Evolutionary conservation across 106 monocot genomes (phyloP), one percentile per base, ranked within the genome.

Genomic region (Dendrobium catenatum): DNA sequence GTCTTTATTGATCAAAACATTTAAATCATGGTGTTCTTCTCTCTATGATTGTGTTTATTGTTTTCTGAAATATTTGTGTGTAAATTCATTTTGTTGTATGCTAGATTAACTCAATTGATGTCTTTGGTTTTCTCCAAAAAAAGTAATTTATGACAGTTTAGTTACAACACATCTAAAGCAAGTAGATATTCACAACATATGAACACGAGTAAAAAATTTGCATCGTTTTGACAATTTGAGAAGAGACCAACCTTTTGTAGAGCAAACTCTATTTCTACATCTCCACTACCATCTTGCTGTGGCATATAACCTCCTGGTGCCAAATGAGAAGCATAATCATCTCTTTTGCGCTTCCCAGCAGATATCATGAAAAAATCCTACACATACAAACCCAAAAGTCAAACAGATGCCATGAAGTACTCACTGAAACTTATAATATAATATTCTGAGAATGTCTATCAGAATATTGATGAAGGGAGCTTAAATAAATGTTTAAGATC

Each of bases 261-360:
- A 67, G 83, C 20, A 82, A 90, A 81, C 70, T 95, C 93, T 26
- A 91, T 77, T 20, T 54, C 85, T 29, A 80, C 78, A 88, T 99
- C 99, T 55, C 80, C 86, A 78, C 87, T 84, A 78, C 95, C 99
- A 86, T 99, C 99, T 91, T 91, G 93, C 66, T 99, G 99, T 48
- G 99, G 99, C 76, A 99, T 88, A 79, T 85, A 88, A 51, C 90
- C 89, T 77, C 89, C 90, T 82, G 89, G 76, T 49, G 85, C 42
- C 41, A 88, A 47, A 20, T 89, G 87, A 72, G 91, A 79, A 80
- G 83, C 70, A 93, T 82, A 90, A 33, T 90, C 93, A 84, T 90
- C 95, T 68, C 99, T 84, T 83, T 99, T 99, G 41, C 95, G 95
- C 82, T 99, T 99, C 9, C 95, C 95, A 84, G 91, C 79, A 29